Conservation (phyloP, 176 grass and related monocot genomes). For the Bolboschoenus planiculmis region DNA sequence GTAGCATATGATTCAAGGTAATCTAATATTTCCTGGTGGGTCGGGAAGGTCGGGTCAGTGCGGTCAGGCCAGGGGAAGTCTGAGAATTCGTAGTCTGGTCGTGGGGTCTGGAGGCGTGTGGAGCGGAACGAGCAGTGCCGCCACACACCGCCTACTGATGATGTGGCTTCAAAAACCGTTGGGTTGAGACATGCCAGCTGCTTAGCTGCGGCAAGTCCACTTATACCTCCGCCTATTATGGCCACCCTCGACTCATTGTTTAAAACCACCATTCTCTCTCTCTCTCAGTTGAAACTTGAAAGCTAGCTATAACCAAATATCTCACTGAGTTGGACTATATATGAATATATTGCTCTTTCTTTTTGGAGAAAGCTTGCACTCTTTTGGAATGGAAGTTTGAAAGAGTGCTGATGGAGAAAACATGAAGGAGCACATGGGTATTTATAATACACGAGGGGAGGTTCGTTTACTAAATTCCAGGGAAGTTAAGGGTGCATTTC, state of each 20-base stretch:
- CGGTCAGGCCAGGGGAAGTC: constrained; percentile 73
- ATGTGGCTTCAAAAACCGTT: constrained; percentile 74
- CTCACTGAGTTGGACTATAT: neutral
- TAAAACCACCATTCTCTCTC: constrained; percentile 28
- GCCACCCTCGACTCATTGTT: constrained; percentile 47
- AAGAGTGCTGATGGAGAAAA: constrained; percentile 16
- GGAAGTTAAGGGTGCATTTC: constrained; percentile 24
- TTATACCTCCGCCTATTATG: constrained; percentile 85
- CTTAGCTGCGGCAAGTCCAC: constrained; percentile 73
- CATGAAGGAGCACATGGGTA: neutral
- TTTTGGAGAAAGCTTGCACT: neutral
- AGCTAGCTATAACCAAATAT: neutral
- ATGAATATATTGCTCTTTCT: neutral
- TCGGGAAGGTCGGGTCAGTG: constrained; percentile 74
- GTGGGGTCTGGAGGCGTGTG: constrained; percentile 81
- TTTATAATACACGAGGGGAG: constrained; percentile 35
- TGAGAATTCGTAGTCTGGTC: constrained; percentile 93
- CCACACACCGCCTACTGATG: constrained; percentile 77
- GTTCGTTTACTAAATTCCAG: constrained; percentile 14
- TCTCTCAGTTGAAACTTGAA: neutral
- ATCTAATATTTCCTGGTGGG: constrained; percentile 66
- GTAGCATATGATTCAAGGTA: constrained; percentile 82
- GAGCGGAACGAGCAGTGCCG: constrained; percentile 78
- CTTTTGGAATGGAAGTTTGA: neutral
- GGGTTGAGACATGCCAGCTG: constrained; percentile 67